Evolutionary conservation across 192 early-diverging fungal genomes (phyloP).

Genomic region (Allomyces arbusculus): DNA sequence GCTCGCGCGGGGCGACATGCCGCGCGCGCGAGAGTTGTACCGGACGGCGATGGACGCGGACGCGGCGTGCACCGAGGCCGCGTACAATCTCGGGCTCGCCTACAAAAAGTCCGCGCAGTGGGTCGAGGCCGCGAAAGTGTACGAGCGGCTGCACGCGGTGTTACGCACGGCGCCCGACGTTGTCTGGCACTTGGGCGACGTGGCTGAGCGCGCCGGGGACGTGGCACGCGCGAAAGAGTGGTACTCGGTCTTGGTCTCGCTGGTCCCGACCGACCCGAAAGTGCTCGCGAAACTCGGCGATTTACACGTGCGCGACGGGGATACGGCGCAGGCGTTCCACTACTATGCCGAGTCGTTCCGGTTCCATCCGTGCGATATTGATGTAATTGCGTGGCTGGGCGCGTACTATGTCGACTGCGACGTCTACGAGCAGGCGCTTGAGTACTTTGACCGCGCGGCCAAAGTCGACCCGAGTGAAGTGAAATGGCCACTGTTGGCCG

Average conservation of each 20-base stretch:
- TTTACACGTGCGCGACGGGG: constrained; percentile 24
- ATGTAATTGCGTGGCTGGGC: constrained; percentile 34
- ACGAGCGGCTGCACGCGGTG: constrained; percentile 35
- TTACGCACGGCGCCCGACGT: constrained; percentile 31
- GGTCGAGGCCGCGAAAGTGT: constrained; percentile 22
- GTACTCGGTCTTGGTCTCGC: constrained; percentile 38
- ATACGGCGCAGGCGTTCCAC: constrained; percentile 38
- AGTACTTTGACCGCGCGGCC: constrained; percentile 30
- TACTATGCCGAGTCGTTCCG: constrained; percentile 41
- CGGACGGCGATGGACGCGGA: constrained; percentile 31
- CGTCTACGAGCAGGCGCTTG: constrained; percentile 35
- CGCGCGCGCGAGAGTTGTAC: constrained; percentile 7
- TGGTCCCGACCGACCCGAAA: constrained; percentile 34
- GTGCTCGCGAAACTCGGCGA: constrained; percentile 27
- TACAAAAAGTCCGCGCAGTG: constrained; percentile 19
- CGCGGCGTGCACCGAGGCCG: constrained; percentile 34
- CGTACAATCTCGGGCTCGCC: constrained; percentile 32
- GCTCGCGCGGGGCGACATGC: constrained; percentile 11
- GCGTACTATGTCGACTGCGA: constrained; percentile 42
- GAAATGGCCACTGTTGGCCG: constrained; percentile 40
- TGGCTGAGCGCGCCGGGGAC: constrained; percentile 27
- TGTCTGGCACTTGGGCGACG: constrained; percentile 38
- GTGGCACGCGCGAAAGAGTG: constrained; percentile 30
- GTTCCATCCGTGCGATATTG: constrained; percentile 31
- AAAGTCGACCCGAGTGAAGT: constrained; percentile 26